phyloP scores from a whole-genome alignment of 371 early-diverging fungal genomes.

The Rhizoclosmatium hyalinum region DNA sequence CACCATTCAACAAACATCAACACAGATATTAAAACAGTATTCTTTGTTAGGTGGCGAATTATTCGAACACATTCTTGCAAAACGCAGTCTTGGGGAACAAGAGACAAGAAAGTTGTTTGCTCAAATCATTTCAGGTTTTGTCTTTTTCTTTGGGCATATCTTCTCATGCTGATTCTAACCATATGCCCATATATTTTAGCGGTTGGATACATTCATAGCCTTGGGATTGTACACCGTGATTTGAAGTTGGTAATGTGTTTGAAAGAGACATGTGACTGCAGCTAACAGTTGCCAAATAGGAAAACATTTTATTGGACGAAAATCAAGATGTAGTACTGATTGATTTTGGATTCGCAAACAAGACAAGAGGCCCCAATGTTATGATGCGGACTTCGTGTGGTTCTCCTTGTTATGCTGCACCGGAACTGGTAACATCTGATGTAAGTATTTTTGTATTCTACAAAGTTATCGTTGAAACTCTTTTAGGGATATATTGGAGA shows the following conservation, averaged over 20 bases:
- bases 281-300: slow-evolving; percentile 54
- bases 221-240: slow-evolving; percentile 72
- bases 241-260: slow-evolving; percentile 61
- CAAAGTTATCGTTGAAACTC: background rate
- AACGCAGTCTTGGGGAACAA: slow-evolving; percentile 85
- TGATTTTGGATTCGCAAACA: slow-evolving; percentile 99
- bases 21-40: too few relatives aligned
- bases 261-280: too few relatives aligned
- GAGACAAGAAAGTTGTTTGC: slow-evolving; percentile 93
- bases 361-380: slow-evolving; percentile 40
- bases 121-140: slow-evolving; percentile 85
- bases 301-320: slow-evolving; percentile 87
- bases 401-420: slow-evolving; percentile 97
- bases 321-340: slow-evolving; percentile 90
- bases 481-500: slow-evolving; percentile 86
- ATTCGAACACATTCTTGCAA: slow-evolving; percentile 95
- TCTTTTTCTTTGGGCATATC: slow-evolving; percentile 28
- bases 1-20: too few relatives aligned
- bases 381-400: slow-evolving; percentile 93
- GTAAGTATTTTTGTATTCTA: slow-evolving; percentile 52
- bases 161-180: too few relatives aligned
- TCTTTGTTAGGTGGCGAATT: slow-evolving; percentile 75
- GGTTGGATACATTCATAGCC: slow-evolving; percentile 65
- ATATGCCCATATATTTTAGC: slow-evolving; percentile 36
- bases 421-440: slow-evolving; percentile 95